A percentile compares a stretch with the other conserved stretches of the same genome.
Evolutionary conservation across 345 rosid species (phyloP).

Genomic region (Lepidium aucheri): DNA sequence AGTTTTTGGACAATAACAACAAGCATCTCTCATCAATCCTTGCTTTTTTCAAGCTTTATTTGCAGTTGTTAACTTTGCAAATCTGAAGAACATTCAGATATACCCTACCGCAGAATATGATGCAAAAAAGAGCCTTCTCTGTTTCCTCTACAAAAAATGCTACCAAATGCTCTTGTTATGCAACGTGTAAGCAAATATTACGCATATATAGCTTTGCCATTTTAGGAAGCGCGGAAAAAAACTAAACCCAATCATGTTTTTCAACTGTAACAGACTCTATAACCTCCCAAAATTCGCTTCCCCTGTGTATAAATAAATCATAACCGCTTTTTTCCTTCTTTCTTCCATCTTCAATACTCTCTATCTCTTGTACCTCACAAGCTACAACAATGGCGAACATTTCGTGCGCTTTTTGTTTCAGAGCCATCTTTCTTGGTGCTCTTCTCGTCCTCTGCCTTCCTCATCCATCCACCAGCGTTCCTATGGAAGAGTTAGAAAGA

Average conservation of each 20-base stretch:
- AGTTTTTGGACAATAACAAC: background rate
- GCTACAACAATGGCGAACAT: constrained; percentile 14
- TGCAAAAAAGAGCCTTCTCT: background rate
- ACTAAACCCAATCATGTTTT: background rate
- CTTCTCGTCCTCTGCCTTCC: constrained; percentile 20
- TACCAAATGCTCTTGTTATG: background rate
- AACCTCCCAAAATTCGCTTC: background rate
- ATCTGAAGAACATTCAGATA: background rate
- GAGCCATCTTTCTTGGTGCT: constrained; percentile 7
- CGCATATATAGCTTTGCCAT: background rate
- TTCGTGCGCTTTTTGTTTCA: constrained; percentile 3
- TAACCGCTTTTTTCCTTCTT: constrained; percentile 3
- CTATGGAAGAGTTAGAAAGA: constrained; percentile 32
- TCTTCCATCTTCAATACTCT: background rate
- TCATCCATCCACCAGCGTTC: constrained; percentile 17
- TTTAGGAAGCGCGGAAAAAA: background rate
- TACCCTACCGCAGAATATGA: background rate
- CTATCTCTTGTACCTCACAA: background rate
- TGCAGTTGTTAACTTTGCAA: background rate
- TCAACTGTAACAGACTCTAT: constrained; percentile 3
- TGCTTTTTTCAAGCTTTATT: background rate
- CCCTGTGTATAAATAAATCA: background rate
- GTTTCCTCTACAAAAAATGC: background rate
- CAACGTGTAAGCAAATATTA: background rate
- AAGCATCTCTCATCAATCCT: background rate